These are phyloP conservation scores for Patellifolia procumbens DNA, from an alignment of 179 eudicot species.

Conservation along the genomic window DNA sequence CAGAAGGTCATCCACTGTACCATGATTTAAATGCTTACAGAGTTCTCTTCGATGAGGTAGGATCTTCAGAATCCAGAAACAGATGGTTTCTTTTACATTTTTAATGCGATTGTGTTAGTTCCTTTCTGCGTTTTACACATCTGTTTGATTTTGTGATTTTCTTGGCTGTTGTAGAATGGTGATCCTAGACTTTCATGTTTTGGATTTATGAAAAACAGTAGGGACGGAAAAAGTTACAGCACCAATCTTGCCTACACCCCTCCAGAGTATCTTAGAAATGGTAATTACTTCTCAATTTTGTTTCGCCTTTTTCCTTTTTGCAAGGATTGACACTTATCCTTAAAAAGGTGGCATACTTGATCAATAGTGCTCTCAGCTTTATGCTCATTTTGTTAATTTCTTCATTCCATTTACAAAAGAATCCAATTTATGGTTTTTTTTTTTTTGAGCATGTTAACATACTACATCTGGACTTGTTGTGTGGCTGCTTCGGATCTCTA, in stretches of 20 bases:
- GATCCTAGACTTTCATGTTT: slow-evolving; percentile 95
- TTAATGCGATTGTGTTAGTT: slow-evolving; percentile 13
- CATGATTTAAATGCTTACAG: slow-evolving; percentile 88
- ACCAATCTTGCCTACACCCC: slow-evolving; percentile 94
- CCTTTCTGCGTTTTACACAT: slow-evolving; percentile 11
- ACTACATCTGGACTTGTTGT: neutral
- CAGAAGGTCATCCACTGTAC: slow-evolving; percentile 78
- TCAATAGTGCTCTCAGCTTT: neutral
- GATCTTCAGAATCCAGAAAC: neutral
- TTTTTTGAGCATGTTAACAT: neutral
- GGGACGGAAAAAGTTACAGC: slow-evolving; percentile 92
- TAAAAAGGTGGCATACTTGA: neutral
- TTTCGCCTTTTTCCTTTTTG: neutral
- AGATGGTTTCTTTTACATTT: neutral
- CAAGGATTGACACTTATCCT: neutral
- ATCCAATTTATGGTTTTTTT: neutral
- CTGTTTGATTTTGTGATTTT: slow-evolving; percentile 24
- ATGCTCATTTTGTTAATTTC: neutral
- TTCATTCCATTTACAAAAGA: neutral
- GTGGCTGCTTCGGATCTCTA: neutral
- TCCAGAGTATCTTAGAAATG: slow-evolving; percentile 83
- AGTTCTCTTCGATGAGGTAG: slow-evolving; percentile 90
- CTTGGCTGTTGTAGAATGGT: slow-evolving; percentile 60
- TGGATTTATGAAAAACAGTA: slow-evolving; percentile 87
- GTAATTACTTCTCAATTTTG: slow-evolving; percentile 35